A percentile compares a stretch with the other conserved stretches of the same genome.
Evolutionary conservation across 2,329 filamentous ascomycete species (phyloP).

Genomic region (Phaeophleospora eucalypticola): DNA sequence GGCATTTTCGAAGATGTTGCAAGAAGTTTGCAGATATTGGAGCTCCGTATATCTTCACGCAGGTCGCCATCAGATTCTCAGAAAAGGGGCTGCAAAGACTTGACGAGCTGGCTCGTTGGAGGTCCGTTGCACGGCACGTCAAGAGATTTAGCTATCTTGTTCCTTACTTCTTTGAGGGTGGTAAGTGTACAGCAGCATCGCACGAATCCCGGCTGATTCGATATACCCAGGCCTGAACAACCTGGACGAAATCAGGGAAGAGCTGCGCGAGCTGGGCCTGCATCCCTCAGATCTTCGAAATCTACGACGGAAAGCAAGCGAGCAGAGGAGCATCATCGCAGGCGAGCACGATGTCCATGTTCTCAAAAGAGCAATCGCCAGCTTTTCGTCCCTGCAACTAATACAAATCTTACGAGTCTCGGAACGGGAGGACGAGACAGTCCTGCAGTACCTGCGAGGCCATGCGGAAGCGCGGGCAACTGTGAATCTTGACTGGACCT

Average conservation of each 20-base stretch:
- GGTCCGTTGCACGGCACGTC: conserved; percentile 51
- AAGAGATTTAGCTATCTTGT: conserved; percentile 60
- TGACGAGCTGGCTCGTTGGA: conserved; percentile 46
- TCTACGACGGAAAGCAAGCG: conserved; percentile 44
- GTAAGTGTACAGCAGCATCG: conserved; percentile 30
- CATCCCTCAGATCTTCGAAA: conserved; percentile 24
- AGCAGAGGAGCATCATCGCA: conserved; percentile 50
- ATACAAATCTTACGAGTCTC: conserved; percentile 61
- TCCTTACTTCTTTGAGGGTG: conserved; percentile 55
- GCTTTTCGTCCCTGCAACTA: conserved; percentile 59
- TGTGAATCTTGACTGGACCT: conserved; percentile 56
- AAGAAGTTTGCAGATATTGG: conserved; percentile 49
- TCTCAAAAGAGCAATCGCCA: conserved; percentile 52
- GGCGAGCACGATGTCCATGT: conserved; percentile 50
- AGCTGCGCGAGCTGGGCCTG: conserved; percentile 14
- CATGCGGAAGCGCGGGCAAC: conserved; percentile 43
- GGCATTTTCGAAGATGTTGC: conserved; percentile 47
- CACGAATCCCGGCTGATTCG: conserved; percentile 3
- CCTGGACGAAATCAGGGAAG: conserved; percentile 15
- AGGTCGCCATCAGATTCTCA: conserved; percentile 51
- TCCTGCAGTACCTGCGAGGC: conserved; percentile 47
- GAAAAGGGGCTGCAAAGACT: conserved; percentile 47
- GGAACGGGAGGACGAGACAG: conserved; percentile 54
- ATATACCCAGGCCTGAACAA: conserved; percentile 9
- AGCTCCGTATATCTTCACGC: conserved; percentile 49